A percentile compares a stretch with the other conserved stretches of the same genome.
Conservation (phyloP, 2,329 filamentous ascomycete genomes). For the Pseudogymnoascus sp. region DNA sequence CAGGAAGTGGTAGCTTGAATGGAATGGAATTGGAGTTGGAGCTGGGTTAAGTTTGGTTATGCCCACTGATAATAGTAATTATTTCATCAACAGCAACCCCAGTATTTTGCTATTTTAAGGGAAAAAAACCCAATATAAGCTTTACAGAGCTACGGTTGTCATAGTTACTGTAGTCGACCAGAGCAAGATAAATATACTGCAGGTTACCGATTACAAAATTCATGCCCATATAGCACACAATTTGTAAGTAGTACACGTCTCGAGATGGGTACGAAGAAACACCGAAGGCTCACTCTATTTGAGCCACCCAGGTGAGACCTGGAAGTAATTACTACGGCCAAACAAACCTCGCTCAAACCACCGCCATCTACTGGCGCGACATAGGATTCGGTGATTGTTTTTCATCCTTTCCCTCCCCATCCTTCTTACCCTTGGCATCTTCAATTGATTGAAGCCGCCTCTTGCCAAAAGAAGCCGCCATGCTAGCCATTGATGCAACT, state of each 20-base stretch:
- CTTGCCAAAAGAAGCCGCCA: constrained; percentile 12
- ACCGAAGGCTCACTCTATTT: no score
- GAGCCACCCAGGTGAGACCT: no score
- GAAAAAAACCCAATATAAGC: no score
- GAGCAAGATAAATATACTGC: no score
- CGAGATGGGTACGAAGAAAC: no score
- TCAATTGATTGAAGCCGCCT: constrained; percentile 6
- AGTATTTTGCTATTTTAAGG: not conserved
- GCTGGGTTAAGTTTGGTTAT: not conserved
- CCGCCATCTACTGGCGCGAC: not conserved
- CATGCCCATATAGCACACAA: no score
- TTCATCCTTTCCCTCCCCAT: not conserved
- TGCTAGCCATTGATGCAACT: constrained; percentile 10
- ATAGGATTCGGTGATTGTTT: not conserved
- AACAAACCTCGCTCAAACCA: not conserved
- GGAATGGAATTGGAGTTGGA: not conserved
- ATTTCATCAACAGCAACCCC: not conserved
- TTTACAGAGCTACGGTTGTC: no score
- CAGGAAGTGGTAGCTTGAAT: not conserved
- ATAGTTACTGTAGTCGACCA: no score
- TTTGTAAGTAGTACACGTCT: no score
- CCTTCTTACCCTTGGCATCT: not conserved
- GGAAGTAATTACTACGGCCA: not conserved
- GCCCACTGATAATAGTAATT: not conserved
- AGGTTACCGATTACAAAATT: no score